A percentile compares a stretch with the other conserved stretches of the same genome.
Conservation (phyloP, 2,329 filamentous ascomycete species). For the Claviceps maximensis region DNA sequence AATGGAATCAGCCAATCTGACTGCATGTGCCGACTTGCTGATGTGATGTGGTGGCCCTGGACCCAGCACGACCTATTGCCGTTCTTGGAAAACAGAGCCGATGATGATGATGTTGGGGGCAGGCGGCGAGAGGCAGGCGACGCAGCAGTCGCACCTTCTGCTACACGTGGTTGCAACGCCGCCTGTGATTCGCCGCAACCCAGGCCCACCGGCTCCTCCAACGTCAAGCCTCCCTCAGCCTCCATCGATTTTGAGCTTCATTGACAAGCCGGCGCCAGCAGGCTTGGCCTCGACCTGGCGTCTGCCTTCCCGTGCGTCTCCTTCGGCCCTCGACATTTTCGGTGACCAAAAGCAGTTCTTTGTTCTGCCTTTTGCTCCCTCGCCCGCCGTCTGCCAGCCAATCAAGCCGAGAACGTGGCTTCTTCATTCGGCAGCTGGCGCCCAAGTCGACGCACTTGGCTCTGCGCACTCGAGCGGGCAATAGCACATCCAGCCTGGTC, state of each 20-base stretch:
- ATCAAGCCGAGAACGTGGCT: conserved; percentile 2
- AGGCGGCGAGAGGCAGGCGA: too few relatives aligned
- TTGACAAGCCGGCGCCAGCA: background rate
- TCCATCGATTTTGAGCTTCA: background rate
- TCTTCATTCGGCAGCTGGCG: background rate
- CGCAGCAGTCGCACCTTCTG: background rate
- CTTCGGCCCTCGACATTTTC: background rate
- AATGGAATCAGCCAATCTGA: too few relatives aligned
- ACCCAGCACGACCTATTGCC: background rate
- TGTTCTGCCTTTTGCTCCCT: background rate
- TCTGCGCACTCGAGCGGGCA: too few relatives aligned
- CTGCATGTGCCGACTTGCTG: too few relatives aligned
- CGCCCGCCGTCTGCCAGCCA: background rate
- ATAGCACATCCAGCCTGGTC: background rate
- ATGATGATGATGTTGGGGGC: too few relatives aligned
- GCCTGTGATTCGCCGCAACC: background rate
- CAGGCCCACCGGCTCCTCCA: background rate
- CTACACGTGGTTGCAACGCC: background rate
- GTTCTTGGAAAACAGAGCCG: background rate
- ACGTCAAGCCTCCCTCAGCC: background rate
- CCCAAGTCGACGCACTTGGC: too few relatives aligned
- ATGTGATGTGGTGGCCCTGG: too few relatives aligned
- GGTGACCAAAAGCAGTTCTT: too few relatives aligned
- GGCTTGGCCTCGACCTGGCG: background rate
- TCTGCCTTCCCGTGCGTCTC: background rate